Percentiles rank a stretch among this genome's conserved stretches.
Evolutionary conservation across 2,329 filamentous ascomycete species (phyloP).

Genomic region (Verticillium klebahnii): DNA sequence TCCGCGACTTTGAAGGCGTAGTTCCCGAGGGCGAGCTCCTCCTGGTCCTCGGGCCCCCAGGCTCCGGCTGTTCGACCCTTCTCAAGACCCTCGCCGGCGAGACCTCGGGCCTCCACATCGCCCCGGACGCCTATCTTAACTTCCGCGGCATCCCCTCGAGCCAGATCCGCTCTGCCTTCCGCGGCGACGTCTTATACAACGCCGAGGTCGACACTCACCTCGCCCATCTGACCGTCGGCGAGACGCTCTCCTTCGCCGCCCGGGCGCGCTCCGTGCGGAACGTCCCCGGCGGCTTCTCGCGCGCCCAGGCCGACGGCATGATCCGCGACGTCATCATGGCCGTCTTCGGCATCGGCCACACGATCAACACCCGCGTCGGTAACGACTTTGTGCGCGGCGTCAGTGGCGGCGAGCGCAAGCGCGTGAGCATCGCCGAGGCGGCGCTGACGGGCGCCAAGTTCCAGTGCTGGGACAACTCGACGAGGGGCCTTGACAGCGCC

Average conservation of each 20-base stretch:
- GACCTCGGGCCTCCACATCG: slow-evolving; percentile 17
- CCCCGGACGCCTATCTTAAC: slow-evolving; percentile 16
- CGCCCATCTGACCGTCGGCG: slow-evolving; percentile 52
- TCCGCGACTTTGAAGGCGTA: slow-evolving; percentile 22
- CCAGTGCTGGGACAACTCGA: slow-evolving; percentile 51
- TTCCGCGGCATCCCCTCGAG: slow-evolving; percentile 4
- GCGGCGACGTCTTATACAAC: background rate
- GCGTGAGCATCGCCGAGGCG: slow-evolving; percentile 30
- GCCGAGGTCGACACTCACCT: slow-evolving; percentile 51
- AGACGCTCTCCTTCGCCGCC: slow-evolving; percentile 58
- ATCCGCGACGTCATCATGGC: slow-evolving; percentile 55
- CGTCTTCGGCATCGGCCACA: slow-evolving; percentile 48
- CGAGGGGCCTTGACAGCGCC: slow-evolving; percentile 59
- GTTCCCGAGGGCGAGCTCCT: slow-evolving; percentile 47
- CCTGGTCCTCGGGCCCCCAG: slow-evolving; percentile 52
- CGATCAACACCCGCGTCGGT: slow-evolving; percentile 47
- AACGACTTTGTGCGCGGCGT: slow-evolving; percentile 51
- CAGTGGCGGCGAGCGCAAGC: slow-evolving; percentile 44
- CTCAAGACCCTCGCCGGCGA: slow-evolving; percentile 45
- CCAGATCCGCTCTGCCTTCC: background rate
- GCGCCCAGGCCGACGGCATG: slow-evolving; percentile 39
- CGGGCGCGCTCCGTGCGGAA: slow-evolving; percentile 42
- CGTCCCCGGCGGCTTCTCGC: slow-evolving; percentile 35
- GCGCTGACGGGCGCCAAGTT: slow-evolving; percentile 18
- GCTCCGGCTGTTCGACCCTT: slow-evolving; percentile 59